Percentiles rank a stretch among this genome's conserved stretches.
phyloP scores from a whole-genome alignment of 495 filamentous ascomycete genomes.

The Penicillium simplicissimum region DNA sequence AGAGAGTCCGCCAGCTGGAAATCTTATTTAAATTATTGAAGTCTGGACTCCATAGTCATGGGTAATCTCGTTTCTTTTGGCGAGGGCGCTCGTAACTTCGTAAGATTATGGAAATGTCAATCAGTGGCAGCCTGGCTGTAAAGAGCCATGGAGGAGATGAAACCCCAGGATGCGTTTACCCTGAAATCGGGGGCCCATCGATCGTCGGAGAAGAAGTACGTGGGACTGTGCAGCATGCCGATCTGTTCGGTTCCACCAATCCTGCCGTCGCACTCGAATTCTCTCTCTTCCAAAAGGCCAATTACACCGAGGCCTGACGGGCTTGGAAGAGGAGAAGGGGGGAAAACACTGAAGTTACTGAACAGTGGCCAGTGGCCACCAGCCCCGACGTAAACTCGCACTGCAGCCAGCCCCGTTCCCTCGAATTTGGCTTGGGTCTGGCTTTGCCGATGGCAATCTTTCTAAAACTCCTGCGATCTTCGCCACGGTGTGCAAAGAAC shows the following conservation, averaged over 20 bases:
- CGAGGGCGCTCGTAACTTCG: not conserved
- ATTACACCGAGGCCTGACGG: not conserved
- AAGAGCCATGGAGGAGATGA: not conserved
- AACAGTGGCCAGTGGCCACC: too few relatives aligned
- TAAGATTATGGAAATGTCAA: not conserved
- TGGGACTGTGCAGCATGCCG: slow-evolving; percentile 2
- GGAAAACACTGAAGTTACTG: too few relatives aligned
- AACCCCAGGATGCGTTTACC: not conserved
- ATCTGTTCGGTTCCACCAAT: slow-evolving; percentile 2
- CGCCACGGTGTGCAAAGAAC: not conserved
- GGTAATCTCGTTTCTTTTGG: not conserved
- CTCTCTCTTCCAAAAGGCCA: not conserved
- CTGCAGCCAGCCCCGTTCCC: slow-evolving; percentile 1
- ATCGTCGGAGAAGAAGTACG: not conserved
- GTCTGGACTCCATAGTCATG: not conserved
- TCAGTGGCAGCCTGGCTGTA: not conserved
- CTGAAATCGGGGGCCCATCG: not conserved
- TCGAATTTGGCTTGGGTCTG: slow-evolving; percentile 2
- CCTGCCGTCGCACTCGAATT: not conserved
- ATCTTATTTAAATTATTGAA: not conserved
- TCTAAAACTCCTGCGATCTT: not conserved
- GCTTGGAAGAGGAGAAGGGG: not conserved
- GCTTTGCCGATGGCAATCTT: not conserved
- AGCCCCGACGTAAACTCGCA: not conserved
- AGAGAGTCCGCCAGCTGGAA: not conserved